phyloP scores from a whole-genome alignment of 352 stramenopile species.

The Nothophytophthora sp. region DNA sequence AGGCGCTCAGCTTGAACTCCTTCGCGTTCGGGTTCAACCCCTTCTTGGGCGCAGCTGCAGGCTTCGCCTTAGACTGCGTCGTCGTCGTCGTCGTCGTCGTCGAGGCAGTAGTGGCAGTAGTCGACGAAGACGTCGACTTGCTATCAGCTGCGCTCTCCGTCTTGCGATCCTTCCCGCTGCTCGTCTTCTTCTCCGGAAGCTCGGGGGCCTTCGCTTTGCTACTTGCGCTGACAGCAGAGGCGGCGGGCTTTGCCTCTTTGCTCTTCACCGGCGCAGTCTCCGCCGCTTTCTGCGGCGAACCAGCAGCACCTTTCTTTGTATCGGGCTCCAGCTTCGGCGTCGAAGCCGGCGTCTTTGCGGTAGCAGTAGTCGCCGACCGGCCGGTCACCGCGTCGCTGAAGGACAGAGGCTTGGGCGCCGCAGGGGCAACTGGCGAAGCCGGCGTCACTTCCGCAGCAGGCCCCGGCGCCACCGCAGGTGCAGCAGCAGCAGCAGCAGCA shows the following conservation, averaged over 20 bases:
- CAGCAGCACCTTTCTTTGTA: slow-evolving; percentile 15
- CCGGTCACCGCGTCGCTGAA: slow-evolving; percentile 76
- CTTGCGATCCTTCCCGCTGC: slow-evolving; percentile 22
- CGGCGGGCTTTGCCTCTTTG: slow-evolving; percentile 16
- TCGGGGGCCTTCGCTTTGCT: slow-evolving; percentile 16
- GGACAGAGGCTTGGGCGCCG: slow-evolving; percentile 55
- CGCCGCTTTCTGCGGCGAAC: slow-evolving; percentile 16
- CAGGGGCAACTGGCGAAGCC: neutral
- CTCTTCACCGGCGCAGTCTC: slow-evolving; percentile 17
- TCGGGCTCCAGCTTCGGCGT: slow-evolving; percentile 7
- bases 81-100: slow-evolving; percentile 14
- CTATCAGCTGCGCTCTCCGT: slow-evolving; percentile 18
- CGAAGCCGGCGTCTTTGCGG: slow-evolving; percentile 3
- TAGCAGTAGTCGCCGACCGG: slow-evolving; percentile 19
- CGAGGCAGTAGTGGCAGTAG: slow-evolving; percentile 11
- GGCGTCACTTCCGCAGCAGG: slow-evolving; percentile 7
- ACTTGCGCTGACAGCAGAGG: neutral
- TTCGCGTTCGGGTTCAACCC: slow-evolving; percentile 83
- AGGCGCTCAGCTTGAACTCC: slow-evolving; percentile 84
- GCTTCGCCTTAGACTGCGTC: slow-evolving; percentile 12
- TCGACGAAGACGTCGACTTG: slow-evolving; percentile 6
- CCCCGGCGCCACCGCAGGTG: slow-evolving; percentile 2
- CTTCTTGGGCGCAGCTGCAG: slow-evolving; percentile 51
- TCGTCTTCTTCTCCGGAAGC: slow-evolving; percentile 24
- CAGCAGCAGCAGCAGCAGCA: slow-evolving; percentile 5